phyloP scores from a whole-genome alignment of 768 basidiomycete genomes.

The Xanthoconium purpureum region DNA sequence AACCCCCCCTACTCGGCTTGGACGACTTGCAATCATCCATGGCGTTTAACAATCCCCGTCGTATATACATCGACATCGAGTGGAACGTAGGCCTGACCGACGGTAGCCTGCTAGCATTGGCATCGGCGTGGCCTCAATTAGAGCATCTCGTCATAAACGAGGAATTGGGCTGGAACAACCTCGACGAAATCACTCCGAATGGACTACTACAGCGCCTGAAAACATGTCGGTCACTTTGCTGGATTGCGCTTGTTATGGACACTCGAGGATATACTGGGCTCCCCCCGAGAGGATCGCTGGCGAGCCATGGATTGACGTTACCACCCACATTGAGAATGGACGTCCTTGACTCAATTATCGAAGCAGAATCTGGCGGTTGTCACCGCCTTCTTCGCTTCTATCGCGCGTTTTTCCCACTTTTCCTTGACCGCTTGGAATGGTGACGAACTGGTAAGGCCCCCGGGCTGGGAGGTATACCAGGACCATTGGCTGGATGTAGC shows the following conservation, averaged over 20 bases:
- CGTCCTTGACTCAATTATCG: neutral
- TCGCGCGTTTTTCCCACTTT: neutral
- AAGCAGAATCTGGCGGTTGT: neutral
- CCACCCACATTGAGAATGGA: neutral
- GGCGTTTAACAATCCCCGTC: too few relatives aligned
- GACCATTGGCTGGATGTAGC: neutral
- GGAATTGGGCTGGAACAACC: neutral
- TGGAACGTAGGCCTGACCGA: too few relatives aligned
- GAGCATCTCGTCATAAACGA: too few relatives aligned
- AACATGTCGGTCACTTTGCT: neutral
- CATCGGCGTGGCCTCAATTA: too few relatives aligned
- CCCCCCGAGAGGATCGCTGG: neutral
- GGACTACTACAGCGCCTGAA: neutral
- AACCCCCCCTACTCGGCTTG: too few relatives aligned
- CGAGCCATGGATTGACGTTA: neutral
- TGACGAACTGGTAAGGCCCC: neutral
- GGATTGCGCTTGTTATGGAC: slow-evolving; percentile 4
- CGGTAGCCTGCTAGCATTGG: too few relatives aligned
- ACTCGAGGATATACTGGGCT: neutral
- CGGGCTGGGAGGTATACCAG: neutral
- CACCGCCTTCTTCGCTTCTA: neutral
- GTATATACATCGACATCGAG: too few relatives aligned
- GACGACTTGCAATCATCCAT: too few relatives aligned
- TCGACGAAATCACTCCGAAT: neutral
- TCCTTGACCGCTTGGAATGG: neutral